A percentile compares a stretch with the other conserved stretches of the same genome.
phyloP scores from a whole-genome alignment of 108 stramenopile species.

The Hondaea fermentalgiana region DNA sequence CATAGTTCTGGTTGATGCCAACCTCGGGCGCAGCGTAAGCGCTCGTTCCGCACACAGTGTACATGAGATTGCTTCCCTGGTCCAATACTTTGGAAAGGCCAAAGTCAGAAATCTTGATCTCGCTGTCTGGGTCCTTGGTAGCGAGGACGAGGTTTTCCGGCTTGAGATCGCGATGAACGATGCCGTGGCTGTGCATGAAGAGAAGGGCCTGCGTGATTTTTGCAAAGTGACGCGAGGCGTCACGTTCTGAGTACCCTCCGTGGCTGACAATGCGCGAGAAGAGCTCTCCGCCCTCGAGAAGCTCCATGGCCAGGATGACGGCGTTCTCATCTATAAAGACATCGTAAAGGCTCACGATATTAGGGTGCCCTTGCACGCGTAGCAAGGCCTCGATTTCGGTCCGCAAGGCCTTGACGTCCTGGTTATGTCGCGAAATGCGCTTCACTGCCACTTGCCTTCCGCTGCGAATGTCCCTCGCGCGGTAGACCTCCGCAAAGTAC shows the following conservation, averaged over 20 bases:
- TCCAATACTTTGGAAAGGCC: slow-evolving; percentile 82
- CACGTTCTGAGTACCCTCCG: background rate
- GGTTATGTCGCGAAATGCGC: background rate
- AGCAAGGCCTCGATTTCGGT: slow-evolving; percentile 24
- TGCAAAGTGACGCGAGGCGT: background rate
- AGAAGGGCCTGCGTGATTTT: background rate
- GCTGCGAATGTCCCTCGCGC: background rate
- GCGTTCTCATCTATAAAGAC: slow-evolving; percentile 21
- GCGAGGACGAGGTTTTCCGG: slow-evolving; percentile 72
- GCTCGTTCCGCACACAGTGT: slow-evolving; percentile 85
- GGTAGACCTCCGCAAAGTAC: slow-evolving; percentile 16
- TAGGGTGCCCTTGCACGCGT: slow-evolving; percentile 26
- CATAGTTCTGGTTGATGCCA: slow-evolving; percentile 67
- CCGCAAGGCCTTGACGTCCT: slow-evolving; percentile 22
- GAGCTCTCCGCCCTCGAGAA: slow-evolving; percentile 75
- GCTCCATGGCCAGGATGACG: slow-evolving; percentile 50
- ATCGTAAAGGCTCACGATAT: slow-evolving; percentile 38
- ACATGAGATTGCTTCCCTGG: slow-evolving; percentile 55
- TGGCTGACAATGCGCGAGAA: slow-evolving; percentile 50
- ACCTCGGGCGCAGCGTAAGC: slow-evolving; percentile 89
- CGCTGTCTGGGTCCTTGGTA: slow-evolving; percentile 57
- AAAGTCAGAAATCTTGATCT: slow-evolving; percentile 96
- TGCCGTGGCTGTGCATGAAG: slow-evolving; percentile 65
- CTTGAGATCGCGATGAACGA: slow-evolving; percentile 77
- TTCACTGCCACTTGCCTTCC: slow-evolving; percentile 1